Evolutionary conservation across 768 basidiomycete species (phyloP).

Genomic region (Vararia minispora): DNA sequence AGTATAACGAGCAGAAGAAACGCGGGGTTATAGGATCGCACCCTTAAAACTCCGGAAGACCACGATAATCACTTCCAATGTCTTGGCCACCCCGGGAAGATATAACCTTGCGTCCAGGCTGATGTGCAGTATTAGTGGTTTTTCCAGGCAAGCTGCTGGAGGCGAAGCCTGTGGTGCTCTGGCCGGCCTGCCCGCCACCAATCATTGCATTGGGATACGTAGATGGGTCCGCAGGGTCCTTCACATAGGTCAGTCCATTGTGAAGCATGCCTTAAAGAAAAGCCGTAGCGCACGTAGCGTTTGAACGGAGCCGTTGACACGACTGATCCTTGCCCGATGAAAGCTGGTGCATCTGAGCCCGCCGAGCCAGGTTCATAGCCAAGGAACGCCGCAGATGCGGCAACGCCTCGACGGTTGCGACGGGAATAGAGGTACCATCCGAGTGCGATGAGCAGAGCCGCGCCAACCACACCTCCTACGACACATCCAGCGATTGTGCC

Average conservation of each 20-base stretch:
- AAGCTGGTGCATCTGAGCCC: neutral
- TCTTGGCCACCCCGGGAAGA: too few species aligned
- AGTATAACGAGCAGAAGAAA: too few species aligned
- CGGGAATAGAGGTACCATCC: constrained; percentile 28
- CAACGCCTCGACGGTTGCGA: constrained; percentile 18
- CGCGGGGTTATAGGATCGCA: too few species aligned
- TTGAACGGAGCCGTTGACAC: constrained; percentile 3
- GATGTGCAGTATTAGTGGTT: too few species aligned
- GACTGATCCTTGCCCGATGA: neutral
- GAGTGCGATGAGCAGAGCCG: constrained; percentile 29
- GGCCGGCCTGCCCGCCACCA: too few species aligned
- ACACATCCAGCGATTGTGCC: constrained; percentile 61
- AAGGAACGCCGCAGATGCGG: constrained; percentile 13
- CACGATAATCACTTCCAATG: too few species aligned
- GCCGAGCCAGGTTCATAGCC: too few species aligned
- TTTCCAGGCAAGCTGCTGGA: too few species aligned
- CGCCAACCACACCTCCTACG: constrained; percentile 38
- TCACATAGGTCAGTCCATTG: neutral
- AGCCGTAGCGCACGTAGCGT: constrained; percentile 7
- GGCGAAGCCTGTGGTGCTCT: too few species aligned
- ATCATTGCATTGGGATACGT: constrained; percentile 9
- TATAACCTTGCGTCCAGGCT: too few species aligned
- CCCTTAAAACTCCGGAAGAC: constrained; percentile 11
- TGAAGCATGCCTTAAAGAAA: neutral
- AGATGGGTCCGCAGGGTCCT: constrained; percentile 14